Evolutionary conservation across 1,284 basidiomycete genomes (phyloP).

Genomic region (Peniophora sp.): DNA sequence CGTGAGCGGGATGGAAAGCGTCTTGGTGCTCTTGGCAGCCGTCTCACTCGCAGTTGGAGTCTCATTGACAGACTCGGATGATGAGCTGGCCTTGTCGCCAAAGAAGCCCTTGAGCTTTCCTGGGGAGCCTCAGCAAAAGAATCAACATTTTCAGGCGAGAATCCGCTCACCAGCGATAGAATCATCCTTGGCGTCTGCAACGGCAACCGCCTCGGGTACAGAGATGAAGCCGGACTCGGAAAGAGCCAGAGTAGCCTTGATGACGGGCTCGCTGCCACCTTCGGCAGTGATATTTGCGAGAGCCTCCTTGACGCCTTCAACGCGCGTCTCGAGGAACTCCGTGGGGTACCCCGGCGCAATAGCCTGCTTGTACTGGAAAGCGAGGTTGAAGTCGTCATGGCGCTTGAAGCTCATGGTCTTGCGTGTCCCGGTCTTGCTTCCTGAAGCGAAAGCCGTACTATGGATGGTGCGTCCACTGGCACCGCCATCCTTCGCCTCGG

Average conservation of each 20-base stretch:
- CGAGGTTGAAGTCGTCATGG: slow-evolving; percentile 69
- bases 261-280: slow-evolving; percentile 62
- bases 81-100: slow-evolving; percentile 42
- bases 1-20: slow-evolving; percentile 54
- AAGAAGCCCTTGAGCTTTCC: slow-evolving; percentile 85
- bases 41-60: slow-evolving; percentile 14
- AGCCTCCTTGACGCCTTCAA: slow-evolving; percentile 64
- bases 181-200: slow-evolving; percentile 71
- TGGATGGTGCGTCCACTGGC: slow-evolving; percentile 59
- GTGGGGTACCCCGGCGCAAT: slow-evolving; percentile 61
- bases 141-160: neutral
- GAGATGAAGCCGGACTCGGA: slow-evolving; percentile 82
- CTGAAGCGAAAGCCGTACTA: slow-evolving; percentile 66
- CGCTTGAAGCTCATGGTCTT: slow-evolving; percentile 81
- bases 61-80: slow-evolving; percentile 13
- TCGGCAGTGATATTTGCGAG: slow-evolving; percentile 67
- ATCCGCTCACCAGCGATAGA: slow-evolving; percentile 54
- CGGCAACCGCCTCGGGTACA: slow-evolving; percentile 68
- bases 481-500: slow-evolving; percentile 42
- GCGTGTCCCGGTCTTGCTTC: slow-evolving; percentile 69
- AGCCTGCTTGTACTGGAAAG: slow-evolving; percentile 60
- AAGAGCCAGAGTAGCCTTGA: slow-evolving; percentile 75
- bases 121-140: slow-evolving; percentile 18
- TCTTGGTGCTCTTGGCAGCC: slow-evolving; percentile 21
- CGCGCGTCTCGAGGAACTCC: slow-evolving; percentile 59